Conservation (phyloP, 371 early-diverging fungal genomes). For the Syncephalastrum racemosum region DNA sequence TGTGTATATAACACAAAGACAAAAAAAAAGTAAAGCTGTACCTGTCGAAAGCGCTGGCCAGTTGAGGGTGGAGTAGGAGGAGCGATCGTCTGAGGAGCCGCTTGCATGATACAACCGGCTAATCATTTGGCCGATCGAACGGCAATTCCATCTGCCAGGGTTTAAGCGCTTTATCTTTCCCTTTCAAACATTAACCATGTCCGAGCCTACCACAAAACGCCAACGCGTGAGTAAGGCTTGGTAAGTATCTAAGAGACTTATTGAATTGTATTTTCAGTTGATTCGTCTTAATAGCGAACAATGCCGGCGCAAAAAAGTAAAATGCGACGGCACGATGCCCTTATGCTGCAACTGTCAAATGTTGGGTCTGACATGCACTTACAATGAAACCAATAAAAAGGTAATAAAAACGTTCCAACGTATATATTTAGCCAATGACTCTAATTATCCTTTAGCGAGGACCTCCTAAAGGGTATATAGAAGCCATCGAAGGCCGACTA, state of each 20-base stretch:
- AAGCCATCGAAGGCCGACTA: constrained; percentile 68
- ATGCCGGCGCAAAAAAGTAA: constrained; percentile 63
- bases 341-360: constrained; percentile 43
- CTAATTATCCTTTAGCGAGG: constrained; percentile 43
- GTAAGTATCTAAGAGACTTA: constrained; percentile 14
- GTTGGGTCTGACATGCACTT: constrained; percentile 31
- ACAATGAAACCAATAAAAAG: constrained; percentile 46
- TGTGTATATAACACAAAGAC: too few relatives aligned
- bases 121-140: too few relatives aligned
- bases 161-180: not conserved
- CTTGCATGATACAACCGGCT: too few relatives aligned
- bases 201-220: constrained; percentile 22
- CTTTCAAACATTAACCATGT: not conserved
- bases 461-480: constrained; percentile 74
- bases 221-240: constrained; percentile 51
- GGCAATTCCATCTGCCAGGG: not conserved
- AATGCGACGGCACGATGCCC: constrained; percentile 57
- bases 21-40: too few relatives aligned
- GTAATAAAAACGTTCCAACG: constrained; percentile 14
- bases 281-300: constrained; percentile 39
- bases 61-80: too few relatives aligned
- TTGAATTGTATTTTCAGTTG: not conserved
- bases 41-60: too few relatives aligned
- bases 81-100: too few relatives aligned
- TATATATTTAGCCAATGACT: constrained; percentile 3